Conservation (phyloP, 768 basidiomycete genomes). For the Podaxis sp. region DNA sequence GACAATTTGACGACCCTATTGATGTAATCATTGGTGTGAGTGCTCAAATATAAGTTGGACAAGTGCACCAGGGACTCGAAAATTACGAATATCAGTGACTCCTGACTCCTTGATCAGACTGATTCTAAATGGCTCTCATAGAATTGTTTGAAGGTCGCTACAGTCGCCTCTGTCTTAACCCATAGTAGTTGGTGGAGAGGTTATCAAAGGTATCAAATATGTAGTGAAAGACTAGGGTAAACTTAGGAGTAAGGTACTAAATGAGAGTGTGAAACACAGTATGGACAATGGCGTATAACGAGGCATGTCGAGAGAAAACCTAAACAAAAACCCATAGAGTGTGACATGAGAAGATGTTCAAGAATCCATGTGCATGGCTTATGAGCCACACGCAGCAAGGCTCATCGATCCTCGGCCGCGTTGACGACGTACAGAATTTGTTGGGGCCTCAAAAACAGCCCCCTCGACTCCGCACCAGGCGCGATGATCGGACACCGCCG, state of each 20-base stretch:
- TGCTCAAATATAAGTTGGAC: too few species aligned
- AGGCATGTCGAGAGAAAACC: background rate
- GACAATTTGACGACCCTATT: too few species aligned
- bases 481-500: slow-evolving; percentile 57
- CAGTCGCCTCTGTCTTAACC: too few species aligned
- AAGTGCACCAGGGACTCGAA: too few species aligned
- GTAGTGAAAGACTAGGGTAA: slow-evolving; percentile 8
- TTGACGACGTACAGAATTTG: slow-evolving; percentile 87
- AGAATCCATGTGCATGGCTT: background rate
- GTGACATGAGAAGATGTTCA: background rate
- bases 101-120: too few species aligned
- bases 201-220: slow-evolving; percentile 1
- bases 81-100: too few species aligned
- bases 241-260: slow-evolving; percentile 2
- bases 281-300: slow-evolving; percentile 3
- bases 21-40: too few species aligned
- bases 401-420: slow-evolving; percentile 48
- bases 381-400: background rate
- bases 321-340: background rate
- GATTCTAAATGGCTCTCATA: too few species aligned
- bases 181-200: too few species aligned
- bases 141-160: too few species aligned
- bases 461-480: slow-evolving; percentile 59
- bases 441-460: slow-evolving; percentile 81
- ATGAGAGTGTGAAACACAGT: slow-evolving; percentile 7